Base-by-base conservation (phyloP, 192 early-diverging fungal species). In the Phlyctochytrium bullatum region DNA sequence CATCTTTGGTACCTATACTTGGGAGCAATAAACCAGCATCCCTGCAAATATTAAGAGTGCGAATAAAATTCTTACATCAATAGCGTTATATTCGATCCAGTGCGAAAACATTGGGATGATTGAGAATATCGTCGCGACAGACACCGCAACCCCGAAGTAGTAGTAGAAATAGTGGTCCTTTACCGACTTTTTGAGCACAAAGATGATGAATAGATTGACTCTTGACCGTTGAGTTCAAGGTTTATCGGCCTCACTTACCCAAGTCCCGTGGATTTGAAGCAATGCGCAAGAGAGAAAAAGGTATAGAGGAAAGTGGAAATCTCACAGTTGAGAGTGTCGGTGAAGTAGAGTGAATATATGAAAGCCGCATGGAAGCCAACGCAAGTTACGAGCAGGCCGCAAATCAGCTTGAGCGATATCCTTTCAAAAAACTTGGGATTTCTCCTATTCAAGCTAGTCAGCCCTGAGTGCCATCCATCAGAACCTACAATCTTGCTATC, bases 371-470 rank as follows among this genome's bases (percentile, higher is more conserved):
- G 54, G 20, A 28, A 25, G 10, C 54, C 54, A 14, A 28, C 54
- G 27, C 27, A 25, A 10, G 54, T 25, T 10, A 57, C 54, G 14
- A 14, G 27, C 12, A 57, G 10, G 27, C 20, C 12, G 6, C 4
- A 10, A 28, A 57, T 57, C 54, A 57, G 27, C 54, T 57, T 57
- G 12, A 57, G 10, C 12, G 54, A 57, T 10, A 57, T 57, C 27
- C 54, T 10, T 14, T 57, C 27, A 28, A 57, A 57, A 25, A 57
- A 57, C 27, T 57, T 28, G 12, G 20, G 54, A 25, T 57, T 57
- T 24, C 27, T 10, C 12, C 54, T 57, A 25, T 10, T 10, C 20
- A 14, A 20, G 40, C 20, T 47, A 6, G 20, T n/a, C n/a, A 47
- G 6, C 10, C 6, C 10, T 47, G 40, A 47, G 20, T 47, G 40